phyloP scores from a whole-genome alignment of 2,329 filamentous ascomycete species.

The Capronia epimyces region DNA sequence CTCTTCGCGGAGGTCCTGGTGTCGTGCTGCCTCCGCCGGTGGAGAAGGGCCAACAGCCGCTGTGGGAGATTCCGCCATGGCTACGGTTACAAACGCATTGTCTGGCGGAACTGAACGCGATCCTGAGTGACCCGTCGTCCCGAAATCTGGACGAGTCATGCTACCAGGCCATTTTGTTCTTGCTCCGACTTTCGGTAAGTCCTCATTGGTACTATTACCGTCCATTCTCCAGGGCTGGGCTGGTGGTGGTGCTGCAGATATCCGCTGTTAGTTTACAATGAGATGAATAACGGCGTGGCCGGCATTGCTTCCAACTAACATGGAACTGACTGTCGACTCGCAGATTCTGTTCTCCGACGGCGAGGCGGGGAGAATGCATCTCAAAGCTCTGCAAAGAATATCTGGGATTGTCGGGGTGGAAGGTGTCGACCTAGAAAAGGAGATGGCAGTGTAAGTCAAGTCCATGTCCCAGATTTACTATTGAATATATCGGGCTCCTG shows the following conservation, averaged over 20 bases:
- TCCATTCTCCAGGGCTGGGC: no score
- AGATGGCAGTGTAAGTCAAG: constrained; percentile 17
- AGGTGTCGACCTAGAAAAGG: constrained; percentile 3
- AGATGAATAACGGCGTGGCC: background rate
- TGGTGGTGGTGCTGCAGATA: no score
- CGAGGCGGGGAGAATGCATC: constrained; percentile 17
- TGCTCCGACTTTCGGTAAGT: constrained; percentile 22
- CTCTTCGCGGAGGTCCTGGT: constrained; percentile 14
- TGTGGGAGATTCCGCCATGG: constrained; percentile 20
- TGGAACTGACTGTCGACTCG: constrained; percentile 1
- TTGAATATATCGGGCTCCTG: no score
- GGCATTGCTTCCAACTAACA: background rate
- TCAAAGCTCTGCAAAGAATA: constrained; percentile 13
- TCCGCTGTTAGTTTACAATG: no score
- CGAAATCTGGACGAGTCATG: constrained; percentile 13
- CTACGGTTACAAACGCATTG: constrained; percentile 20
- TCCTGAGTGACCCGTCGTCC: constrained; percentile 4
- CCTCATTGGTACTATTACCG: no score
- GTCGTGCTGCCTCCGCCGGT: constrained; percentile 19
- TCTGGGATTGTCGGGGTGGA: constrained; percentile 1
- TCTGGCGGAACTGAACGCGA: constrained; percentile 15
- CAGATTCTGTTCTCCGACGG: constrained; percentile 22
- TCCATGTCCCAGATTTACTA: background rate
- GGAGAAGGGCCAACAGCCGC: constrained; percentile 7
- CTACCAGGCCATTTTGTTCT: constrained; percentile 20